phyloP scores from a whole-genome alignment of 2,329 filamentous ascomycete species.

The Beauveria australis region DNA sequence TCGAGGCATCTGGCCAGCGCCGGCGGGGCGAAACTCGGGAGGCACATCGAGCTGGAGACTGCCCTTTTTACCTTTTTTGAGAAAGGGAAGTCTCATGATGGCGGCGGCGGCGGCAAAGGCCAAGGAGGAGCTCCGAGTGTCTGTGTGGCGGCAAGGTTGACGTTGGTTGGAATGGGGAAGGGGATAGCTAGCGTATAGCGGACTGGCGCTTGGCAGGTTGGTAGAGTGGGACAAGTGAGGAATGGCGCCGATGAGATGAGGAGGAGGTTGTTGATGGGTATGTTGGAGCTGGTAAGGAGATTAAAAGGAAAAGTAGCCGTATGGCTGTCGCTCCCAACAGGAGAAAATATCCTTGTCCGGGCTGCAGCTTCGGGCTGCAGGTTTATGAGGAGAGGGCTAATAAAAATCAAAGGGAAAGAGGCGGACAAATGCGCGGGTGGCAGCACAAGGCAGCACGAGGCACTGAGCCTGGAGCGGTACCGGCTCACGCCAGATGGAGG shows the following conservation, averaged over 20 bases:
- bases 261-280: not conserved
- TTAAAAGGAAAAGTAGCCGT: not conserved
- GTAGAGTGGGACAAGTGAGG: not conserved
- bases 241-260: not conserved
- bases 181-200: not conserved
- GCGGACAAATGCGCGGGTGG: too few relatives aligned
- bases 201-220: not conserved
- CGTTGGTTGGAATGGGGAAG: not conserved
- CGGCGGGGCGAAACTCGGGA: slow-evolving; percentile 21
- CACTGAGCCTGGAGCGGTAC: not conserved
- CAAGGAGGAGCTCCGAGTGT: not conserved
- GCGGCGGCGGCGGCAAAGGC: not conserved
- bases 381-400: too few relatives aligned
- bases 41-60: slow-evolving; percentile 21
- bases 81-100: slow-evolving; percentile 30
- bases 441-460: not conserved
- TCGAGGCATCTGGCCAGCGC: slow-evolving; percentile 18
- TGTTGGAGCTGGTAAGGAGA: not conserved
- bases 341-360: not conserved
- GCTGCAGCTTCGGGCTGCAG: too few relatives aligned
- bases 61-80: slow-evolving; percentile 31
- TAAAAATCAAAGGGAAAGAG: not conserved
- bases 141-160: not conserved
- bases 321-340: not conserved
- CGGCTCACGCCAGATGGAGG: not conserved